phyloP scores from a whole-genome alignment of 2,329 filamentous ascomycete genomes.

The Ilyonectria sp. region DNA sequence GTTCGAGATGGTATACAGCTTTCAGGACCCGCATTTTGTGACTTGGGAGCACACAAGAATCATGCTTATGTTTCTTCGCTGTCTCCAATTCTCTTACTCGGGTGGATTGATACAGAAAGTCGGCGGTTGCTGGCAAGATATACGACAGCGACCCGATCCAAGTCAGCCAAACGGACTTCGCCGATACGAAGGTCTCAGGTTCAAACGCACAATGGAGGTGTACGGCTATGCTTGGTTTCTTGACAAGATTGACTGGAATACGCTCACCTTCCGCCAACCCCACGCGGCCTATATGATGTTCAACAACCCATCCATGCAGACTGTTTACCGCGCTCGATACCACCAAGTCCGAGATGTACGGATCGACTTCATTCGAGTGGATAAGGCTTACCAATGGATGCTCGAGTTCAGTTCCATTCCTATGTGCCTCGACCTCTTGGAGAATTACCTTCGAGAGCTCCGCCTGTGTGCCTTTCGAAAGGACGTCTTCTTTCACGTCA shows the following conservation, averaged over 20 bases:
- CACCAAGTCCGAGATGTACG: constrained; percentile 10
- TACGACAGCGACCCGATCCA: background rate
- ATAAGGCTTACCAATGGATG: constrained; percentile 16
- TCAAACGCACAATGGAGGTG: constrained; percentile 2
- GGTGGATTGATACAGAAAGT: constrained; percentile 3
- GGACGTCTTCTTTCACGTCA: constrained; percentile 10
- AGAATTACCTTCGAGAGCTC: constrained; percentile 13
- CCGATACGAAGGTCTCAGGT: constrained; percentile 4
- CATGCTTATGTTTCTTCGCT: constrained; percentile 9
- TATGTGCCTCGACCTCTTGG: background rate
- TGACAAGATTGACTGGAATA: constrained; percentile 17
- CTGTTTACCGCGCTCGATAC: constrained; percentile 7
- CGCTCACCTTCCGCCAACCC: background rate
- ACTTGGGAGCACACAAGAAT: constrained; percentile 14
- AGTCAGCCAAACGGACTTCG: constrained; percentile 6
- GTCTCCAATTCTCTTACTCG: constrained; percentile 8
- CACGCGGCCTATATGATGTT: constrained; percentile 18
- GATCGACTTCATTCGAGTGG: constrained; percentile 5
- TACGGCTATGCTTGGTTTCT: constrained; percentile 22
- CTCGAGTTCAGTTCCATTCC: constrained; percentile 10
- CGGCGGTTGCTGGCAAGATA: background rate
- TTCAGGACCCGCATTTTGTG: constrained; percentile 7
- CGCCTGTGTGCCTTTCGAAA: constrained; percentile 17
- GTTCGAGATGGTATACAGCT: constrained; percentile 15
- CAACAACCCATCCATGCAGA: constrained; percentile 18